Base-by-base conservation (phyloP, 345 rosid genomes). In the Gossypium stocksii region DNA sequence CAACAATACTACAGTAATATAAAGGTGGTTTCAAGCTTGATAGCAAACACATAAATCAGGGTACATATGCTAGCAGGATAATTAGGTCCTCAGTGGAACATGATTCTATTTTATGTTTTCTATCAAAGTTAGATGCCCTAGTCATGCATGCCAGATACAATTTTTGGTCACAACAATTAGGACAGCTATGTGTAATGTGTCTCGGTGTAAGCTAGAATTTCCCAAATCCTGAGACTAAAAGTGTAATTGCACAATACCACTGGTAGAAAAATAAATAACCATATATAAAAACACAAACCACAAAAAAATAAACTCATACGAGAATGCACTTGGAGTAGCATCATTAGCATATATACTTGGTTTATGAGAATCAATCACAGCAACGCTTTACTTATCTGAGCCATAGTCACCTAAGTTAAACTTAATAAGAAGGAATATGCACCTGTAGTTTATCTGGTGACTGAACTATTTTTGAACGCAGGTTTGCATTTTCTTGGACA, bases 401-500 rank as follows among this genome's bases (percentile, higher is more conserved):
- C 63, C 17, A 20, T 1, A 19, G 43, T 41, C 2, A 34, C n/a
- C 27, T 5, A 43, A 67, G 34, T 34, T n/a, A 34, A 70, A 52
- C 74, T 15, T 15, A 56, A 71, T 45, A 65, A 20, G 41, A 71
- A 15, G 57, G 43, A 52, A 38, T 38, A 44, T 23, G 27, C 60
- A 93, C 99, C 99, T 89, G 97, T 80, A 91, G 80, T 76, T 95
- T 95, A 78, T 91, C 97, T 16, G 99, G 98, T 41, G 99, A 95
- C 57, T 93, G 97, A 80, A 95, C 97, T 74, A 95, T 86, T 82
- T 84, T 90, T 56, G 94, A 88, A 10, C 93, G 87, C 38, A 93
- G 83, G 69, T 83, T 86, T 66, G 91, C 94, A 82, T 93, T 93
- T 75, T 90, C 97, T 86, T 90, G 97, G 44, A 85, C 94, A 74